These are phyloP conservation scores for Hyaloscypha bicolor DNA, from an alignment of 495 filamentous ascomycete genomes.

Conservation along the genomic window DNA sequence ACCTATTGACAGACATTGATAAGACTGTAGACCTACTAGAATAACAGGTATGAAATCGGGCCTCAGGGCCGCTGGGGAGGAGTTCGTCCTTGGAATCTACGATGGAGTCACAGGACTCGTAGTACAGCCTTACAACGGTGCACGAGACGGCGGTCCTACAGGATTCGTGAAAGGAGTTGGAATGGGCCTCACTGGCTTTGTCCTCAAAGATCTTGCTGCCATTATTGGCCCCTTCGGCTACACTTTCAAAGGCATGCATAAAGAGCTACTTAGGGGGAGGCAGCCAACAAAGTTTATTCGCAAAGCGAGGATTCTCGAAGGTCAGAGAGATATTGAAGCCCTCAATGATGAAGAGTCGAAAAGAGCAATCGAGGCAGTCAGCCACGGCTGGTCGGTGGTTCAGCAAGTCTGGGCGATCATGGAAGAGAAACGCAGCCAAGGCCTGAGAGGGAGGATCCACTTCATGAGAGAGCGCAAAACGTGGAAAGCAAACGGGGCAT, in stretches of 20 bases:
- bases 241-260: slow-evolving; percentile 65
- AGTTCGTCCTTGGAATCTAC: slow-evolving; percentile 69
- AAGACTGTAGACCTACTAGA: slow-evolving; percentile 46
- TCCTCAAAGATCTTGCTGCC: slow-evolving; percentile 70
- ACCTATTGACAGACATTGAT: slow-evolving; percentile 36
- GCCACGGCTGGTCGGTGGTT: slow-evolving; percentile 48
- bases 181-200: slow-evolving; percentile 73
- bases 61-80: slow-evolving; percentile 64
- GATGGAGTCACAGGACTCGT: slow-evolving; percentile 75
- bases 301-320: slow-evolving; percentile 51
- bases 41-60: slow-evolving; percentile 72
- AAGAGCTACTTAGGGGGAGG: slow-evolving; percentile 48
- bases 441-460: slow-evolving; percentile 34
- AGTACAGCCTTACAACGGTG: slow-evolving; percentile 64
- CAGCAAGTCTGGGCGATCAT: slow-evolving; percentile 42
- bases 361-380: slow-evolving; percentile 30
- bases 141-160: slow-evolving; percentile 54
- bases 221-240: slow-evolving; percentile 65
- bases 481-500: slow-evolving; percentile 40
- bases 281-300: slow-evolving; percentile 52
- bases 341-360: slow-evolving; percentile 37
- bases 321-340: slow-evolving; percentile 39
- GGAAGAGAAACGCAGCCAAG: slow-evolving; percentile 39
- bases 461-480: slow-evolving; percentile 34
- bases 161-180: slow-evolving; percentile 70